Percentiles rank a stretch among this genome's conserved stretches.
Conservation (phyloP, 169 alveolate genomes). For the Eimeria necatrix region DNA sequence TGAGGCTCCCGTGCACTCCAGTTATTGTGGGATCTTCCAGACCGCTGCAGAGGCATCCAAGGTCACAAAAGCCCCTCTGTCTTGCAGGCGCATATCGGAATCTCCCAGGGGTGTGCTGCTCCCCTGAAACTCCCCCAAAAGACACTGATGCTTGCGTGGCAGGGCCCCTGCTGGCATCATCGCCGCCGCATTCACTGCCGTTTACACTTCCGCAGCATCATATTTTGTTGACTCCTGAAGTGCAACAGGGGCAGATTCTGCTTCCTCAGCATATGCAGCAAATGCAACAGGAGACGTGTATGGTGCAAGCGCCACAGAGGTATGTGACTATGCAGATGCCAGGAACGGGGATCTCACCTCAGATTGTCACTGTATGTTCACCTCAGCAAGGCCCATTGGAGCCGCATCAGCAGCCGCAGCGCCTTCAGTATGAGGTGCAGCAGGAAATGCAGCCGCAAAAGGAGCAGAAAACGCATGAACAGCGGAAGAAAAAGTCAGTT, state of each 20-base stretch:
- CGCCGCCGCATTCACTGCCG: not conserved
- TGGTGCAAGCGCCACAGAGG: not conserved
- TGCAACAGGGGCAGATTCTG: not conserved
- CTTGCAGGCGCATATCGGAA: not conserved
- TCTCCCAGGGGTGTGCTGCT: not conserved
- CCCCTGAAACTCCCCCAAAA: not conserved
- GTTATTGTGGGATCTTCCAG: not conserved
- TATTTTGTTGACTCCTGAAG: not conserved
- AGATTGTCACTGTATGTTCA: not conserved
- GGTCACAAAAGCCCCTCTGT: not conserved
- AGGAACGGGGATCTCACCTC: not conserved
- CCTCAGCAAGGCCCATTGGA: not conserved
- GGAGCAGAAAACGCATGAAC: not conserved
- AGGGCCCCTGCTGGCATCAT: not conserved
- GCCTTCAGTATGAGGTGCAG: not conserved
- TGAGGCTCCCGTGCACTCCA: not conserved
- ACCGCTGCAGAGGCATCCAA: not conserved
- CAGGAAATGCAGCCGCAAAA: not conserved
- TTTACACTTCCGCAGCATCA: conserved; percentile 1
- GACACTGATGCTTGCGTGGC: not conserved
- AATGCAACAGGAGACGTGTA: too few species aligned
- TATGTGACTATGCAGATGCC: not conserved
- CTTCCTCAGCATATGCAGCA: not conserved
- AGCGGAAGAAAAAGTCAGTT: not conserved
- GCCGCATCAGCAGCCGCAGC: conserved; percentile 28